These are phyloP conservation scores for Claviceps monticola DNA, from an alignment of 2,329 filamentous ascomycete species.

Conservation along the genomic window DNA sequence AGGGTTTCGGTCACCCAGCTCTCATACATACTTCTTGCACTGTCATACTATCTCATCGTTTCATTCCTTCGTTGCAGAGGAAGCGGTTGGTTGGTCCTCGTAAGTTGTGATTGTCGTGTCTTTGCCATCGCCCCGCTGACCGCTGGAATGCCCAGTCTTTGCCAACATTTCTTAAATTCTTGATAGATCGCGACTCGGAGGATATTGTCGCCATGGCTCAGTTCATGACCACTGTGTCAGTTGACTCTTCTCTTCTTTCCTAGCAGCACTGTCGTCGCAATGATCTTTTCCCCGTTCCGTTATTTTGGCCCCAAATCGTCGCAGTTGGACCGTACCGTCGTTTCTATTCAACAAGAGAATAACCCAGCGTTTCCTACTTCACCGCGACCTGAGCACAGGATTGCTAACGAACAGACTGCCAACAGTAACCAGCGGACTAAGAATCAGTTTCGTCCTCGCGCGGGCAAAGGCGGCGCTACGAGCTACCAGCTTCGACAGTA, in stretches of 20 bases:
- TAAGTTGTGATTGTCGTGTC: background rate
- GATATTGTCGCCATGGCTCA: slow-evolving; percentile 21
- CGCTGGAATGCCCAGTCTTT: slow-evolving; percentile 21
- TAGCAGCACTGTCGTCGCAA: slow-evolving; percentile 8
- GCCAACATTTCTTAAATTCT: slow-evolving; percentile 6
- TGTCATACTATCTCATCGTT: too few species aligned
- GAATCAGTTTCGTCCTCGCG: slow-evolving; percentile 83
- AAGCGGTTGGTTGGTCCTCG: background rate
- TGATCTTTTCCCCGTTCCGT: slow-evolving; percentile 13
- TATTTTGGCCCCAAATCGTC: slow-evolving; percentile 20
- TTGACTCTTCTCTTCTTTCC: slow-evolving; percentile 8
- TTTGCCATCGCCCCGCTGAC: slow-evolving; percentile 26
- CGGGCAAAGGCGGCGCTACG: slow-evolving; percentile 72
- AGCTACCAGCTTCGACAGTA: slow-evolving; percentile 93
- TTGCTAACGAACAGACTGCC: slow-evolving; percentile 17
- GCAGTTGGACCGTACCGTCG: slow-evolving; percentile 15
- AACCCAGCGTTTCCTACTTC: slow-evolving; percentile 10
- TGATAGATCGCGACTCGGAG: slow-evolving; percentile 4
- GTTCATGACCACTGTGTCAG: slow-evolving; percentile 30
- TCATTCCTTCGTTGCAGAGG: background rate
- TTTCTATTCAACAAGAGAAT: slow-evolving; percentile 17
- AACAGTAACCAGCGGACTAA: slow-evolving; percentile 62
- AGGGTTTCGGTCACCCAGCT: background rate
- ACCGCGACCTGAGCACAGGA: slow-evolving; percentile 8
- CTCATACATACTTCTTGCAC: background rate